Evolutionary conservation across 441 rosid species (phyloP).

Genomic region (Erodium chrysanthum): DNA sequence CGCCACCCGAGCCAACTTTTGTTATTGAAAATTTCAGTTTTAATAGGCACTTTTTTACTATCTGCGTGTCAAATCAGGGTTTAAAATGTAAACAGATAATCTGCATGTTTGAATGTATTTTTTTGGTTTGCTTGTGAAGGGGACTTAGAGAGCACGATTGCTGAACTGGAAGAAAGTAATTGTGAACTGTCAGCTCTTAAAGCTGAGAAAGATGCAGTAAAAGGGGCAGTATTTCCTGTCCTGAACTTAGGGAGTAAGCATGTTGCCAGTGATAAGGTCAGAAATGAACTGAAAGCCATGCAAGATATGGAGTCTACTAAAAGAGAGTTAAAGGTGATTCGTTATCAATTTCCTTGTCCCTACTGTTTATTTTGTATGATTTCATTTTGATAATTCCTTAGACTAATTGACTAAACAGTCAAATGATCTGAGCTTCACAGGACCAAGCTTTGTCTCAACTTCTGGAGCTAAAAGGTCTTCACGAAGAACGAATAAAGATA

Average conservation of each 20-base stretch:
- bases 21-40: no score
- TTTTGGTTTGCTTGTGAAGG: slow-evolving; percentile 36
- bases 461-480: slow-evolving; percentile 57
- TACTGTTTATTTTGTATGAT: neutral
- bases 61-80: no score
- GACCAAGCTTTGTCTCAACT: slow-evolving; percentile 58
- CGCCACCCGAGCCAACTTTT: no score
- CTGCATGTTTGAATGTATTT: no score
- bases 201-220: slow-evolving; percentile 78
- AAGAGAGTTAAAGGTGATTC: slow-evolving; percentile 58
- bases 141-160: slow-evolving; percentile 57
- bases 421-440: slow-evolving; percentile 36
- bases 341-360: slow-evolving; percentile 11
- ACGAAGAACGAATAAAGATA: slow-evolving; percentile 60
- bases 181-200: slow-evolving; percentile 56
- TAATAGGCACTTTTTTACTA: no score
- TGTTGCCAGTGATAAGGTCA: slow-evolving; percentile 46
- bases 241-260: slow-evolving; percentile 55
- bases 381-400: slow-evolving; percentile 2
- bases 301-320: slow-evolving; percentile 68
- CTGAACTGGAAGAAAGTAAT: slow-evolving; percentile 60
- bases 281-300: slow-evolving; percentile 63
- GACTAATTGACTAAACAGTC: slow-evolving; percentile 17
- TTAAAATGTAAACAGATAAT: no score
- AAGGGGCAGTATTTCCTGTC: slow-evolving; percentile 71